Base-by-base conservation (phyloP, 179 eudicot genomes). In the Sideroxylon spinosum region DNA sequence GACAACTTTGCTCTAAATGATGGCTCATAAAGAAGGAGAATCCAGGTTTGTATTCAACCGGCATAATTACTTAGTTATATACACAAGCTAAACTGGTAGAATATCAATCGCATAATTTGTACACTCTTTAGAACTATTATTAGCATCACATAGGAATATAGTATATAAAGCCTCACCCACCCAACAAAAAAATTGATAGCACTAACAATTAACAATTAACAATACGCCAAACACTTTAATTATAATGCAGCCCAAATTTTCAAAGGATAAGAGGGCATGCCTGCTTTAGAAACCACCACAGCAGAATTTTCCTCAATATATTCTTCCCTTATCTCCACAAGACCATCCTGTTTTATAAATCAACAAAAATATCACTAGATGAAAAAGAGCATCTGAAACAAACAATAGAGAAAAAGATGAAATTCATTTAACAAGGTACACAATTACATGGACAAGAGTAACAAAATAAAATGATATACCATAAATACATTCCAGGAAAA, bases 261-360 rank as follows among this genome's bases (percentile, higher is more conserved):
- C 37, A 48, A 76, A 26, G 29, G 49, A 55, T 28, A 71, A 7
- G 23, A 57, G 73, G 74, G 82, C 87, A 55, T 82, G 80, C 92
- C 89, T 89, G 86, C 57, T 74, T 62, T 67, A 12, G 76, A 61
- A 78, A 53, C 79, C 67, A 80, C 76, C 77, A 76, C 88, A 71
- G 46, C 76, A 77, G 85, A 76, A 84, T 79, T 78, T 76, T 90
- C 99, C 71, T 90, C 94, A 50, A 79, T 64, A 82, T 83, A 91
- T 57, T 95, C 98, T 82, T 95, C 99, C 79, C 89, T 89, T 68
- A 95, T 93, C 81, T 95, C 98, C 75, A 95, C 91, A 74, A 95
- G 88, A 82, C 97, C 98, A 81, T 92, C 95, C 98, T 95, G 94
- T 69, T 74, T 80, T 71, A 68, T 19, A 37, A 75, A 4, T 1